Conservation (phyloP, 495 filamentous ascomycete species). For the Platismatia glauca region DNA sequence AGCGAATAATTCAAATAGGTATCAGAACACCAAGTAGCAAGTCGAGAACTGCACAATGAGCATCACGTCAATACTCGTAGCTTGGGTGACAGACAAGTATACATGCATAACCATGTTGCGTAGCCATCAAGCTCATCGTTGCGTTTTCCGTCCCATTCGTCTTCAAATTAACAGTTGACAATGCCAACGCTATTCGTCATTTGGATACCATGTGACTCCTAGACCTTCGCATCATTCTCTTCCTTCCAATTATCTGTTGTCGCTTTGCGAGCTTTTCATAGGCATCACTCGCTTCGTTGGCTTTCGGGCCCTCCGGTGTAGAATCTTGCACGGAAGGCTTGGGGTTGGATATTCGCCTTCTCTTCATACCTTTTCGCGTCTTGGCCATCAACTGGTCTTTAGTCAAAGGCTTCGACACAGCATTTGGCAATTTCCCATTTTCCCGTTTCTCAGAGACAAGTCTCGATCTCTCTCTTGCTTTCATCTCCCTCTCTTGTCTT, state of each 20-base stretch:
- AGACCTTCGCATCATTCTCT: slow-evolving; percentile 49
- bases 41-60: not conserved
- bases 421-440: slow-evolving; percentile 20
- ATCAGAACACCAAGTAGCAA: not conserved
- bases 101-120: not conserved
- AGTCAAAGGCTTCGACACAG: slow-evolving; percentile 18
- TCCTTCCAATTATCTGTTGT: slow-evolving; percentile 59
- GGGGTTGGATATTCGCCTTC: slow-evolving; percentile 3
- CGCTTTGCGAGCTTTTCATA: slow-evolving; percentile 51
- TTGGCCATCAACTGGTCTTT: slow-evolving; percentile 21
- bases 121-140: not conserved
- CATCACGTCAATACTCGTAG: not conserved
- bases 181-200: slow-evolving; percentile 13
- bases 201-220: slow-evolving; percentile 33
- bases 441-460: slow-evolving; percentile 22
- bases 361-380: slow-evolving; percentile 26
- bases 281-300: slow-evolving; percentile 22
- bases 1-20: not conserved
- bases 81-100: not conserved
- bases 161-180: not conserved
- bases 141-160: not conserved
- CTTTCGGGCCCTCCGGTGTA: not conserved
- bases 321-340: not conserved
- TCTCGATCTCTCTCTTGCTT: slow-evolving; percentile 39
- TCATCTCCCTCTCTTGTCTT: slow-evolving; percentile 62